Evolutionary conservation across 2,329 filamentous ascomycete species (phyloP), one percentile per base, ranked within the genome.

Genomic region (Cytospora paraplurivora): DNA sequence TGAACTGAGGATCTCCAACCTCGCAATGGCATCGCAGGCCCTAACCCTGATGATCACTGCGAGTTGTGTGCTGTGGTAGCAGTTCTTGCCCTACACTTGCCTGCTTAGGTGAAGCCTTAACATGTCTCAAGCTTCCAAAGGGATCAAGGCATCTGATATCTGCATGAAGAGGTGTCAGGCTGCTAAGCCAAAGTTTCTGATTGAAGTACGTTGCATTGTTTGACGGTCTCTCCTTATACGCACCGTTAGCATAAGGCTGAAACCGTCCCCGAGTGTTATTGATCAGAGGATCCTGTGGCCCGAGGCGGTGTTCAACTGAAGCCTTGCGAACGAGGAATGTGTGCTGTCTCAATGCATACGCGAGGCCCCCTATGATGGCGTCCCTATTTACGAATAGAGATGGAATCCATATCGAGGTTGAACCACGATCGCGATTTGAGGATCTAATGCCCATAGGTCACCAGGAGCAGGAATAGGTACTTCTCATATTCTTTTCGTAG

Each of bases 361-460:
- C 27, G 27, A 27, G 27, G 4, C 27, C 27, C 27, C 27, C 27
- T 27, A 4, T 27, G 27, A 27, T 27, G 27, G 27, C 2, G 2
- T 27, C 27, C 27, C 27, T 27, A 27, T 27, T 4, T 27, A 27
- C 27, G 27, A 27, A 27, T 27, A 27, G n/a, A 21, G 7, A 12
- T 19, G 7, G 4, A 5, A n/a, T 86, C 88, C 5, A 68, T 90
- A 73, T 89, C 85, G 68, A 87, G 90, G 78, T 79, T 78, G 50
- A 90, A 90, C 76, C 90, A 91, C 70, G 86, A 90, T 73, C 81
- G 85, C 74, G 78, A 59, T 90, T 85, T 69, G 87, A 86, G 0
- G 77, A 87, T 66, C 78, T 84, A 27, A 27, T 27, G 27, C 27
- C 27, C 49, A 82, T 85, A 74, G 87, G 89, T 66, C 90, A 91